These are phyloP conservation scores for Emmonsiellopsis sp. DNA, from an alignment of 2,329 filamentous ascomycete species.

Conservation along the genomic window DNA sequence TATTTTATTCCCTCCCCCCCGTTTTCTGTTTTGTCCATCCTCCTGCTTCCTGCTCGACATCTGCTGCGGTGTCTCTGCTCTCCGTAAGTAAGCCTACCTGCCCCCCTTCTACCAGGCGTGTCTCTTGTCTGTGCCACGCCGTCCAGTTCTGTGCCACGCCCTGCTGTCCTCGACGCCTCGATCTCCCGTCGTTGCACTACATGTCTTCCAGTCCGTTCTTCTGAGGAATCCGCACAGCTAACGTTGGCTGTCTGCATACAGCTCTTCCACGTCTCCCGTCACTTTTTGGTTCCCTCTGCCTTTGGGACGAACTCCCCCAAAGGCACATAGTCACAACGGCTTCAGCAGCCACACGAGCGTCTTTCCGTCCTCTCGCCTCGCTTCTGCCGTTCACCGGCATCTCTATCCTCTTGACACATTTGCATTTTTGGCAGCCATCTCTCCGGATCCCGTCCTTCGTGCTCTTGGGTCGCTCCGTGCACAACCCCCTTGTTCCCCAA, in stretches of 20 bases:
- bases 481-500: constrained; percentile 45
- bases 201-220: background rate
- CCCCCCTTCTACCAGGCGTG: too few species aligned
- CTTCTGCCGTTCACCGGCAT: constrained; percentile 28
- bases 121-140: background rate
- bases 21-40: too few species aligned
- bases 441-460: constrained; percentile 23
- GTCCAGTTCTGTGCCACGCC: background rate
- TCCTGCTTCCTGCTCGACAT: too few species aligned
- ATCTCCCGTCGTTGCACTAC: background rate
- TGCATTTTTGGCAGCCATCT: constrained; percentile 30
- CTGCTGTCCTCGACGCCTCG: background rate
- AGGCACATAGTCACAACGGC: constrained; percentile 31
- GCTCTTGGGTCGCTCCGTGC: constrained; percentile 28
- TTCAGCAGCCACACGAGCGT: constrained; percentile 21
- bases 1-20: too few species aligned
- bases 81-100: too few species aligned
- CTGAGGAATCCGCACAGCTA: background rate
- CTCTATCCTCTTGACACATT: constrained; percentile 40
- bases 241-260: background rate
- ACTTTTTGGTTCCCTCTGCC: constrained; percentile 12
- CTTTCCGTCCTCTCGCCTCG: constrained; percentile 2
- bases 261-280: background rate
- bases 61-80: too few species aligned
- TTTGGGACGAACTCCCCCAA: constrained; percentile 30